Evolutionary conservation across 176 grass and related monocot species (phyloP), one percentile per base, ranked within the genome.

Genomic region (Calamus simplicifolius): DNA sequence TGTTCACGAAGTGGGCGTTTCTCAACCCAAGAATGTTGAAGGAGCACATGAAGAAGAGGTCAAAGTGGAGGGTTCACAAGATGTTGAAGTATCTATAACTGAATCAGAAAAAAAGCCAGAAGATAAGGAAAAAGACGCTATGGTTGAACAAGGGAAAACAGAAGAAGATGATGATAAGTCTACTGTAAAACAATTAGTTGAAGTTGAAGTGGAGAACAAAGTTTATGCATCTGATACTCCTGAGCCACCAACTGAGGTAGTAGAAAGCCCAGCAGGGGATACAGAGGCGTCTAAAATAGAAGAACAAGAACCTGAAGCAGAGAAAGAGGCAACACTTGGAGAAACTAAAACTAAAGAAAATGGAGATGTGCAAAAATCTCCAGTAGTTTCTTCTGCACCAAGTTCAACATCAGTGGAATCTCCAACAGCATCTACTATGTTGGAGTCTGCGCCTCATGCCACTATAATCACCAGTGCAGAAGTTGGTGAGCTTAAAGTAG

Each of bases 361-460:
- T 19, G 29, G 53, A 53, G 14, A 6, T 23, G 7, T 25, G 23
- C 14, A 61, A 61, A 43, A 67, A 54, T 19, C 51, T 52, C 5
- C 64, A 67, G 51, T 54, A 13, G 64, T 38, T 55, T 21, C 50
- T 54, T 7, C 3, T 66, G 63, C 28, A 25, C 35, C 19, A 23
- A 38, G 5, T 59, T 59, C 57, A 16, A 18, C 18, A 55, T 23
- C 52, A 55, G 52, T 55, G n/a, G 16, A 10, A 43, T 10, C 35
- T 43, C 12, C 35, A 43, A 13, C 35, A 43, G 12, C 35, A 43
- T 43, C 3, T 43, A 10, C 8, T 12, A 10, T 43, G 10, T 43
- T 43, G 8, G 35, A 43, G 35, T 13, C 35, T 43, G 12, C 35
- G 12, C 35, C 35, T 43, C 8, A 43, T 43, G 35, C 6, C 35